phyloP scores from a whole-genome alignment of 2,329 filamentous ascomycete species.

The Fusarium sterilihyphosum region DNA sequence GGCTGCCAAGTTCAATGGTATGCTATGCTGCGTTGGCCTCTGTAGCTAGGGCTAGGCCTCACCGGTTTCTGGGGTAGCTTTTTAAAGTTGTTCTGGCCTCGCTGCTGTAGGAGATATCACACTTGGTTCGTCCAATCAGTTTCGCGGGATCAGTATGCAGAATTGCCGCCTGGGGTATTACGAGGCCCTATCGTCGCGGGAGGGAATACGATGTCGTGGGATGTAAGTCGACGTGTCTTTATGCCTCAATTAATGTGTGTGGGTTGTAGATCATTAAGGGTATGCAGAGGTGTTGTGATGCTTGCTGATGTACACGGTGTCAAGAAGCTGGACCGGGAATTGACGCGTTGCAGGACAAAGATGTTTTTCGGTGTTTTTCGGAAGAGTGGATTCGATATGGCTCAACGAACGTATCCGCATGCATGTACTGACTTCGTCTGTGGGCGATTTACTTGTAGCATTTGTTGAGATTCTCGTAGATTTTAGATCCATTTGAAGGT shows the following conservation, averaged over 20 bases:
- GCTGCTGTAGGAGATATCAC: slow-evolving; percentile 13
- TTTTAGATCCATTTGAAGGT: background rate
- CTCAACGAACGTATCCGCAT: background rate
- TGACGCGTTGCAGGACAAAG: background rate
- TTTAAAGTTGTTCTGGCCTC: slow-evolving; percentile 7
- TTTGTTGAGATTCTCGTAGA: background rate
- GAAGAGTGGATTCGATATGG: background rate
- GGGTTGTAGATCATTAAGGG: background rate
- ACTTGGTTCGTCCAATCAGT: slow-evolving; percentile 23
- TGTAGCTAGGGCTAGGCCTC: slow-evolving; percentile 10
- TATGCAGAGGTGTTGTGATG: background rate
- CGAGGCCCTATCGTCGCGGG: slow-evolving; percentile 14
- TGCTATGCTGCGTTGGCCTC: background rate
- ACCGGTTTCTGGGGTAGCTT: slow-evolving; percentile 23
- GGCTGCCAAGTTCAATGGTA: slow-evolving; percentile 21
- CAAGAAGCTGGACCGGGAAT: background rate
- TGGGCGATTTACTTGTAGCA: background rate
- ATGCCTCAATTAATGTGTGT: slow-evolving; percentile 13
- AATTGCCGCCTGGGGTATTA: slow-evolving; percentile 4
- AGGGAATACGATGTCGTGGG: background rate
- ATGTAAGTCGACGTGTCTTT: slow-evolving; percentile 7
- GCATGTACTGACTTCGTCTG: background rate
- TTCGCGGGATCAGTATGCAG: background rate
- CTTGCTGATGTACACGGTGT: background rate
- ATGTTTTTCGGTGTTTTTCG: too few relatives aligned